Percentiles rank a stretch among this genome's conserved stretches.
Evolutionary conservation across 2,329 filamentous ascomycete genomes (phyloP).

Genomic region (Phaeosphaeriaceae sp.): DNA sequence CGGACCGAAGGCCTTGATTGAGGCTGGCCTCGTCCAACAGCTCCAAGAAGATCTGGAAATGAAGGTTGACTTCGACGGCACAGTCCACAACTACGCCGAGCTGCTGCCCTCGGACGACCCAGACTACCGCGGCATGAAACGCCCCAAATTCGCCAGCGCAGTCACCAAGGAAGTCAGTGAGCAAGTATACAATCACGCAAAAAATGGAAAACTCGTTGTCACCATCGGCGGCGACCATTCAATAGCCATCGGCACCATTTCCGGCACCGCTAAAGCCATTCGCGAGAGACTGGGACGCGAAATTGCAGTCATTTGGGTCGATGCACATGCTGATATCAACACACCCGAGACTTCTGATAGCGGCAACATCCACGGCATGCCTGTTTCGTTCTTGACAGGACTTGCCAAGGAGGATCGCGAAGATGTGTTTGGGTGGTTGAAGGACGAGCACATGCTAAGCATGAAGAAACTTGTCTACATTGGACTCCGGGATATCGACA

Average conservation of each 20-base stretch:
- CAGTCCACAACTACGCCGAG: constrained; percentile 82
- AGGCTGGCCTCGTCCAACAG: constrained; percentile 84
- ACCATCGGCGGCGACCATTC: constrained; percentile 96
- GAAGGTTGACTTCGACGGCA: constrained; percentile 81
- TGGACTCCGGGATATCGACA: constrained; percentile 88
- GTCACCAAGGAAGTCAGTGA: constrained; percentile 81
- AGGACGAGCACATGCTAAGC: constrained; percentile 73
- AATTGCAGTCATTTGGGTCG: constrained; percentile 97
- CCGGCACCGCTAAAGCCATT: constrained; percentile 84
- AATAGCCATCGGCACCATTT: constrained; percentile 93
- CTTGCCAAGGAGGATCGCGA: constrained; percentile 77
- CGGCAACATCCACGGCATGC: constrained; percentile 98
- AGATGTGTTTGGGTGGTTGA: constrained; percentile 89
- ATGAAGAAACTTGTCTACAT: constrained; percentile 94
- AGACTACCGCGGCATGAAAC: constrained; percentile 91
- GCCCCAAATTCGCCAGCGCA: constrained; percentile 82
- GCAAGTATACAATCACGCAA: constrained; percentile 88
- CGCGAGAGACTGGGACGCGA: constrained; percentile 82
- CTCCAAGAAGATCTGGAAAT: constrained; percentile 87
- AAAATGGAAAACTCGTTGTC: constrained; percentile 82
- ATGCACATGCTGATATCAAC: constrained; percentile 98
- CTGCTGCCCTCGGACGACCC: constrained; percentile 76
- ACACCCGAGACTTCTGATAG: constrained; percentile 87
- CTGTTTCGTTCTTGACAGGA: constrained; percentile 88
- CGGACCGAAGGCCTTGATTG: constrained; percentile 86